A percentile compares a stretch with the other conserved stretches of the same genome.
Evolutionary conservation across 208 protist genomes (phyloP).

Genomic region (Leishmania tropica): DNA sequence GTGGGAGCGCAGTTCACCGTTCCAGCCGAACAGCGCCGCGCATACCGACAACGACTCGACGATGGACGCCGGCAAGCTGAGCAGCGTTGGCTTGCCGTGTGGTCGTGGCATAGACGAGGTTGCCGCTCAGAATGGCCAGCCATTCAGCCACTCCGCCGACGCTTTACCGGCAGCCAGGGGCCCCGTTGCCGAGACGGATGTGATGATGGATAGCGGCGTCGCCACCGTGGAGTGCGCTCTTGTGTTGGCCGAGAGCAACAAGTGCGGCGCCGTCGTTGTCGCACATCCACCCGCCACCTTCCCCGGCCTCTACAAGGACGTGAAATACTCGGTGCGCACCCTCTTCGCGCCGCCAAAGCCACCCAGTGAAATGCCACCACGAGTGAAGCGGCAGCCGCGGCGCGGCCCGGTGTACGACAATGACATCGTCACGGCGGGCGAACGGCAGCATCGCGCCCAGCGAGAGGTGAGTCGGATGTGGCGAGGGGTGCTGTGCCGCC

Average conservation of each 20-base stretch:
- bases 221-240: background rate
- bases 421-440: conserved; percentile 59
- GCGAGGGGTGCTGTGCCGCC: conserved; percentile 78
- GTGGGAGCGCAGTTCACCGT: conserved; percentile 20
- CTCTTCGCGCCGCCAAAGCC: conserved; percentile 70
- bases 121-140: background rate
- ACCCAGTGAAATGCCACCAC: conserved; percentile 58
- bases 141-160: background rate
- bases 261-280: background rate
- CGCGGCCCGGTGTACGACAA: conserved; percentile 48
- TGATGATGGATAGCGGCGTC: background rate
- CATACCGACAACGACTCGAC: conserved; percentile 1
- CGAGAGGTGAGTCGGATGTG: conserved; percentile 68
- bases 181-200: background rate
- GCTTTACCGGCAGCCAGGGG: background rate
- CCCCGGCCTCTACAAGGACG: conserved; percentile 62
- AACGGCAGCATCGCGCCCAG: conserved; percentile 70
- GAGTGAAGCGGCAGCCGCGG: conserved; percentile 51
- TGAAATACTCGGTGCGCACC: conserved; percentile 63
- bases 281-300: conserved; percentile 8
- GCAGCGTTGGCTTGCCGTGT: background rate
- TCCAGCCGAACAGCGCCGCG: background rate
- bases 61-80: background rate
- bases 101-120: background rate
- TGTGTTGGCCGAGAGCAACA: background rate